These are phyloP conservation scores for Xylaria acuta DNA, from an alignment of 495 filamentous ascomycete species.

Conservation along the genomic window DNA sequence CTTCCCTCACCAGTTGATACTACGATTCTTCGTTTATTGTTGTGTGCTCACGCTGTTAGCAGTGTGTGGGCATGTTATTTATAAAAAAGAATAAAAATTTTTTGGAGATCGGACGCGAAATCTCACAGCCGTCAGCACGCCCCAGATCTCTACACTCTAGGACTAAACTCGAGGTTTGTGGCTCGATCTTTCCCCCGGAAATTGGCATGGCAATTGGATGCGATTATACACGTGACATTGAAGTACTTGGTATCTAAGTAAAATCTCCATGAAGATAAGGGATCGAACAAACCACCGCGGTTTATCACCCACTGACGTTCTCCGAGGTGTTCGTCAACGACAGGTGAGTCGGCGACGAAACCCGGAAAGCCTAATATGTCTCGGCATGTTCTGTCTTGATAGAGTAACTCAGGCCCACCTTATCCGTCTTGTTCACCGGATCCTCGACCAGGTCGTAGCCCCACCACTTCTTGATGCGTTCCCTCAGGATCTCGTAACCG, in stretches of 20 bases:
- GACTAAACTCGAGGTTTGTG: not conserved
- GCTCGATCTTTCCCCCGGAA: not conserved
- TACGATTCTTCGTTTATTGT: not conserved
- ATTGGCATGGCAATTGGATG: not conserved
- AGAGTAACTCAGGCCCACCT: constrained; percentile 21
- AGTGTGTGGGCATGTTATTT: not conserved
- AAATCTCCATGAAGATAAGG: not conserved
- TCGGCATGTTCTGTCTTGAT: constrained; percentile 20
- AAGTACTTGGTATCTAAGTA: constrained; percentile 14
- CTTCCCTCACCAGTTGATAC: not conserved
- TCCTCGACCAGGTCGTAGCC: constrained; percentile 20
- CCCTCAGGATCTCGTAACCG: constrained; percentile 38
- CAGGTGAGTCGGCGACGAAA: not conserved
- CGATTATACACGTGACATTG: not conserved
- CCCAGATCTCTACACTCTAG: not conserved
- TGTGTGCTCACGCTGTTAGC: not conserved
- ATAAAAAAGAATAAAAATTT: not conserved
- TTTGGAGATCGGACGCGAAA: not conserved
- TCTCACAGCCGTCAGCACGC: not conserved
- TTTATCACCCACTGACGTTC: not conserved
- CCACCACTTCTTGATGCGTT: constrained; percentile 33
- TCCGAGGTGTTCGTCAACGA: not conserved
- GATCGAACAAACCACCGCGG: not conserved
- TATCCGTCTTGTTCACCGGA: constrained; percentile 26
- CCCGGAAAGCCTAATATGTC: not conserved